Evolutionary conservation across 345 rosid genomes (phyloP).

Genomic region (Citropsis articulata): DNA sequence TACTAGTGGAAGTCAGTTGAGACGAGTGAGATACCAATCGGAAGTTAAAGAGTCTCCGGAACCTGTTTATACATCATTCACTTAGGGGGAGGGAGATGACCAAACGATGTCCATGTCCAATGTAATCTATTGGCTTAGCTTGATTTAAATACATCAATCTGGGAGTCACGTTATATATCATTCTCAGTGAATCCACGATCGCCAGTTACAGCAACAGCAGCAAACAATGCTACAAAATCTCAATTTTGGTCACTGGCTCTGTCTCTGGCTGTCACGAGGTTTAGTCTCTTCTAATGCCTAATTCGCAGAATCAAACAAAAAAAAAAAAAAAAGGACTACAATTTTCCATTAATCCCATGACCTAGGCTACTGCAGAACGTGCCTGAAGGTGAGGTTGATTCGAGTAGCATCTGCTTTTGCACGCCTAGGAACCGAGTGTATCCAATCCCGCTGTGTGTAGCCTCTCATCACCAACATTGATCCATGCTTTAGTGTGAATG

Average conservation of each 20-base stretch:
- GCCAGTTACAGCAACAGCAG: background rate
- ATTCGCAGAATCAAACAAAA: too few species aligned
- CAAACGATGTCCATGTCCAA: too few species aligned
- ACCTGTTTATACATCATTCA: too few species aligned
- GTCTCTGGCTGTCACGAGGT: too few species aligned
- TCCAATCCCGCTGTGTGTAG: slow-evolving; percentile 85
- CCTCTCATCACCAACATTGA: slow-evolving; percentile 84
- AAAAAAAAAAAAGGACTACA: background rate
- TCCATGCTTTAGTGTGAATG: slow-evolving; percentile 71
- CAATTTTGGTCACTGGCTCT: background rate
- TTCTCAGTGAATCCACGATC: background rate
- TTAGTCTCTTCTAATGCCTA: too few species aligned
- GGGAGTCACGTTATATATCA: background rate
- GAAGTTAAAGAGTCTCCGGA: too few species aligned
- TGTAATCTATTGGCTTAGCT: too few species aligned
- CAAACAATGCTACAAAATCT: background rate
- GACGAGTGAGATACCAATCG: too few species aligned
- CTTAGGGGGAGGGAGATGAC: too few species aligned
- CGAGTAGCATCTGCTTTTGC: slow-evolving; percentile 56
- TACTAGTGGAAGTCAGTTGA: too few species aligned
- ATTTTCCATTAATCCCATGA: background rate
- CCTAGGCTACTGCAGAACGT: slow-evolving; percentile 25
- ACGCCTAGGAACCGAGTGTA: slow-evolving; percentile 86
- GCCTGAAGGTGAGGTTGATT: slow-evolving; percentile 82
- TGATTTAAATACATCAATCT: too few species aligned